Conservation (phyloP, 1,139 yeast species). For the Eremothecium coryli region DNA sequence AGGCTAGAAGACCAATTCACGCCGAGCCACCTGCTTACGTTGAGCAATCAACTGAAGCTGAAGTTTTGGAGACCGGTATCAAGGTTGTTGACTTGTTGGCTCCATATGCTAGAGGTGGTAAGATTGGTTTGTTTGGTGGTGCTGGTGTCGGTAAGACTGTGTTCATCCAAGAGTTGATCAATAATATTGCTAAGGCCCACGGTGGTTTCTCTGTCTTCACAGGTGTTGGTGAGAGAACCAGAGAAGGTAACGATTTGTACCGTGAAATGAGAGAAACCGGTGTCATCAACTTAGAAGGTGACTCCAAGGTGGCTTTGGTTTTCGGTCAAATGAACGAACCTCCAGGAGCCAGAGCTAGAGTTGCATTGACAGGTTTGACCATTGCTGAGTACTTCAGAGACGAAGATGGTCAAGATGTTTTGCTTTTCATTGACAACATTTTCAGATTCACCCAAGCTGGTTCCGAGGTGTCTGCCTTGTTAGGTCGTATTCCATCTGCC, state of each 20-base stretch:
- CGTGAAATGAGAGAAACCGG: slow-evolving; percentile 99
- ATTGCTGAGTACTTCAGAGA: slow-evolving; percentile 99
- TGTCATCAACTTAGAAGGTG: slow-evolving; percentile 99
- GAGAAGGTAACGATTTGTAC: slow-evolving; percentile 99
- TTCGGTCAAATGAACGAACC: slow-evolving; percentile 99
- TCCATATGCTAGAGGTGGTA: slow-evolving; percentile 99
- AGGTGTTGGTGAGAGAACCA: slow-evolving; percentile 99
- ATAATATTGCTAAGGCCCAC: slow-evolving; percentile 99
- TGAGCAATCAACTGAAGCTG: slow-evolving; percentile 96
- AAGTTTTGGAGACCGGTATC: slow-evolving; percentile 98
- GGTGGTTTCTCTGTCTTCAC: slow-evolving; percentile 99
- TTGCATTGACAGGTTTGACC: slow-evolving; percentile 98
- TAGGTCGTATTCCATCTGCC: slow-evolving; percentile 99
- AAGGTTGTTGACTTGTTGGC: slow-evolving; percentile 99
- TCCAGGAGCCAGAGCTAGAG: slow-evolving; percentile 99
- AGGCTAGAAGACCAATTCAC: slow-evolving; percentile 93
- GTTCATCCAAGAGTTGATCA: slow-evolving; percentile 97
- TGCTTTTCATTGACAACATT: slow-evolving; percentile 98
- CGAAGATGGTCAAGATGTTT: slow-evolving; percentile 99
- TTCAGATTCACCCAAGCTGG: slow-evolving; percentile 99
- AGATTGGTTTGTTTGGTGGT: slow-evolving; percentile 99
- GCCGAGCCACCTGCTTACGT: slow-evolving; percentile 94
- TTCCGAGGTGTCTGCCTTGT: slow-evolving; percentile 98
- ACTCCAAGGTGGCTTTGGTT: slow-evolving; percentile 97
- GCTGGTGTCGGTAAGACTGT: slow-evolving; percentile 99